Base-by-base conservation (phyloP, 2,329 filamentous ascomycete genomes). In the Nigrospora sphaerica region DNA sequence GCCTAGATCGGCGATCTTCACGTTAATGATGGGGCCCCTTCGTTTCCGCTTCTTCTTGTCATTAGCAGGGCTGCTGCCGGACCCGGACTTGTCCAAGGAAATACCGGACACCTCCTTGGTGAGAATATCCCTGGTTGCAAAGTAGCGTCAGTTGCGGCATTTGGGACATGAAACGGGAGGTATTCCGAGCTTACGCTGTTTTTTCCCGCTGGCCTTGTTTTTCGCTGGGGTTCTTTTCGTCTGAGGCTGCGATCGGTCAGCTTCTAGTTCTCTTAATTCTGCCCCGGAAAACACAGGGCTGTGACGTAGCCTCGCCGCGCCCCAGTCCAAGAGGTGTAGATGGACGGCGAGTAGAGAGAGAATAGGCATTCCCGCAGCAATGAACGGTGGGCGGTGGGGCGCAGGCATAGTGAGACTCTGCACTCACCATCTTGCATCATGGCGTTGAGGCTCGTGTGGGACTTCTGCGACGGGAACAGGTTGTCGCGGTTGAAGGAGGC, bases 1-100 rank as follows among this genome's bases (percentile, higher is more conserved):
- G 49, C 93, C 93, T 46, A 98, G 74, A 73, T 98, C 93, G 37
- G 93, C 93, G 71, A 98, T 98, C 73, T 98, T 98, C 66, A 98
- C 93, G 32, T 92, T 96, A 58, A 98, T 97, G 54, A 90, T 86
- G 52, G 55, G 73, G 59, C 56, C 68, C 59, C 61, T 73, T 62
- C 48, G 69, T 70, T 53, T 88, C 78, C 54, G 83, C 80, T 52
- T 78, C 66, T 86, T 85, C 59, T 88, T 83, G 45, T 80, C 75
- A 31, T 71, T 69, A 37, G 67, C 70, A 6, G 67, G 33, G 37
- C 45, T 49, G 37, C 45, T 49, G 18, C 50, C 41, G 4, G 49
- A 68, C 23, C 23, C 23, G 19, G 73, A 74, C 63, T 90, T 95
- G 60, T 95, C 90, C 36, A 97, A 82, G 46, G 90, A 95, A 58